Conservation (phyloP, 495 filamentous ascomycete genomes). For the Pseudoneurospora amorphoporcata region DNA sequence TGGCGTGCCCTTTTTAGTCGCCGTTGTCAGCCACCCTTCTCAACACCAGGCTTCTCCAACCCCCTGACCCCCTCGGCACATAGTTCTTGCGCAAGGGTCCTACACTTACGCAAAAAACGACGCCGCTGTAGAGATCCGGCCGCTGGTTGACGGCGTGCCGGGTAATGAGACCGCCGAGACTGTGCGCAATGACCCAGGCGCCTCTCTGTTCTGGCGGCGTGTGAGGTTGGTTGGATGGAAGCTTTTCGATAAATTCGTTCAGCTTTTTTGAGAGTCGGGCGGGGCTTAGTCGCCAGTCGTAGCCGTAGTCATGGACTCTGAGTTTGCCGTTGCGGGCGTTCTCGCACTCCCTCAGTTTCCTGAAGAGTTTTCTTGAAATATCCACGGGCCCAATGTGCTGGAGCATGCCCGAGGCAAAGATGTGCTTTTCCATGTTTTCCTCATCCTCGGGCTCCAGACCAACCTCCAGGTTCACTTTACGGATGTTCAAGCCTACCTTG, state of each 20-base stretch:
- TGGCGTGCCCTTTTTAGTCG: no score
- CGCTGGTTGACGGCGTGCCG: constrained; percentile 81
- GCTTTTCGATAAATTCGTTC: constrained; percentile 56
- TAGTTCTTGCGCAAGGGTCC: no score
- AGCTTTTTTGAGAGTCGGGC: constrained; percentile 61
- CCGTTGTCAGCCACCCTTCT: no score
- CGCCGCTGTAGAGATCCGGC: constrained; percentile 86
- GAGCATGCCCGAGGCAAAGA: constrained; percentile 78
- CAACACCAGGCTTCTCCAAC: no score
- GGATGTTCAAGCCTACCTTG: constrained; percentile 85
- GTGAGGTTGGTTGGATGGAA: constrained; percentile 60
- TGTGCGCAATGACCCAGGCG: constrained; percentile 78
- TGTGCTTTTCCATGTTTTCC: constrained; percentile 67
- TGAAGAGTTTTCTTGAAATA: constrained; percentile 73
- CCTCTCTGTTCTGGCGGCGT: constrained; percentile 45
- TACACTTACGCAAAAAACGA: no score
- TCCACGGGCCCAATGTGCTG: constrained; percentile 88
- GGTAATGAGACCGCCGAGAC: constrained; percentile 80
- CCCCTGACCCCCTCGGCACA: no score
- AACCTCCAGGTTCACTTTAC: constrained; percentile 86
- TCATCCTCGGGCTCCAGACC: constrained; percentile 78
- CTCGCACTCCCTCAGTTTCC: constrained; percentile 59
- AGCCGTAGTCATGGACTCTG: constrained; percentile 82
- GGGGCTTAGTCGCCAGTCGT: constrained; percentile 90
- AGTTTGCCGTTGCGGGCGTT: constrained; percentile 62